These are phyloP conservation scores for Albatrellus sp. DNA, from an alignment of 1,284 basidiomycete species.

Conservation along the genomic window DNA sequence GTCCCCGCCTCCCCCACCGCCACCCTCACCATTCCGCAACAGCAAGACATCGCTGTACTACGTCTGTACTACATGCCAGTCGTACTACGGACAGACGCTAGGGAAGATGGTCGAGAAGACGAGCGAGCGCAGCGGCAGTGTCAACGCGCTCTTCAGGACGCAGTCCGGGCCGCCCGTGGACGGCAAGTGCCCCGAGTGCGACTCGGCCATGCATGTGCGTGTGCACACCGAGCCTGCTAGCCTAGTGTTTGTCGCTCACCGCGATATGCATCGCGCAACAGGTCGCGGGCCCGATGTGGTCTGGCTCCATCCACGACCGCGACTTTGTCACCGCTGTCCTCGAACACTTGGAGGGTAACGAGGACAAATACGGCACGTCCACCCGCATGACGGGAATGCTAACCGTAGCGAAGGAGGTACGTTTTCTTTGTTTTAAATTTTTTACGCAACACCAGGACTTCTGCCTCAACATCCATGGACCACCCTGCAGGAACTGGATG, in stretches of 20 bases:
- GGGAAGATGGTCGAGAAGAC: slow-evolving; percentile 54
- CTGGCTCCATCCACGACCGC: slow-evolving; percentile 74
- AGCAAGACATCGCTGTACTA: slow-evolving; percentile 80
- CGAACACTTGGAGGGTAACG: slow-evolving; percentile 54
- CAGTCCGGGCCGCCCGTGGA: slow-evolving; percentile 59
- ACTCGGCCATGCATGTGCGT: slow-evolving; percentile 59
- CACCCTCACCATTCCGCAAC: slow-evolving; percentile 8
- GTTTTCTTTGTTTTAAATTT: slow-evolving; percentile 12
- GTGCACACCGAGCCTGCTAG: slow-evolving; percentile 5
- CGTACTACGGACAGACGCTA: slow-evolving; percentile 69
- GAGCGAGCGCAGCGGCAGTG: slow-evolving; percentile 37
- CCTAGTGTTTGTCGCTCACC: background rate
- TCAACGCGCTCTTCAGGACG: slow-evolving; percentile 60
- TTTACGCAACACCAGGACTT: background rate
- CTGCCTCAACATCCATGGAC: too few species aligned
- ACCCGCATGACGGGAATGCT: slow-evolving; percentile 93
- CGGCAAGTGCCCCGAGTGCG: slow-evolving; percentile 74
- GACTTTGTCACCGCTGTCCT: slow-evolving; percentile 69
- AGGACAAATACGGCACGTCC: slow-evolving; percentile 65
- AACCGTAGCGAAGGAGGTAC: slow-evolving; percentile 75
- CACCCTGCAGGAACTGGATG: slow-evolving; percentile 54
- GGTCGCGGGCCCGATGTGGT: slow-evolving; percentile 96
- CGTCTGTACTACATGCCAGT: slow-evolving; percentile 73
- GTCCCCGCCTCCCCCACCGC: background rate
- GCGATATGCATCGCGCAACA: slow-evolving; percentile 15